Percentiles rank a stretch among this genome's conserved stretches.
phyloP scores from a whole-genome alignment of 805 yeast genomes.

The Candida schatavii region DNA sequence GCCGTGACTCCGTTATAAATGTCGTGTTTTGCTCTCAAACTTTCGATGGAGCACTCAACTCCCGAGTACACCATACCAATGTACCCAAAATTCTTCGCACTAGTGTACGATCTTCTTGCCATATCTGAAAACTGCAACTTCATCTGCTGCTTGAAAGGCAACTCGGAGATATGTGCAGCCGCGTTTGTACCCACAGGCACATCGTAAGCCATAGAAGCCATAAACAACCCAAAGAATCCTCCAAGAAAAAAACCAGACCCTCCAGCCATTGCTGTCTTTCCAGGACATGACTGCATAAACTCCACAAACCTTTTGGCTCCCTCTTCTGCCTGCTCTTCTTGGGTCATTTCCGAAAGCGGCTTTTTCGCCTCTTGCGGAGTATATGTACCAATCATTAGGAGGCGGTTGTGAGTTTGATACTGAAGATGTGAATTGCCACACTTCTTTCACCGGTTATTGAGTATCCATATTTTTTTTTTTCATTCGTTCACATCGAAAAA shows the following conservation, averaged over 20 bases:
- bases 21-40: slow-evolving; percentile 85
- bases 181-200: slow-evolving; percentile 64
- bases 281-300: slow-evolving; percentile 92
- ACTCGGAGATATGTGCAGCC: slow-evolving; percentile 63
- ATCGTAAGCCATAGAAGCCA: slow-evolving; percentile 84
- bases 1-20: slow-evolving; percentile 88
- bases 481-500: too few species aligned
- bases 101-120: slow-evolving; percentile 82
- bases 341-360: slow-evolving; percentile 69
- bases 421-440: too few species aligned
- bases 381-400: slow-evolving; percentile 43
- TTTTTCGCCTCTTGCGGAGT: slow-evolving; percentile 37
- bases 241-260: slow-evolving; percentile 93
- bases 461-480: too few species aligned
- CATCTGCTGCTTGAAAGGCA: slow-evolving; percentile 92
- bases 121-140: slow-evolving; percentile 86
- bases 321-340: slow-evolving; percentile 88
- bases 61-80: slow-evolving; percentile 91
- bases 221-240: slow-evolving; percentile 92
- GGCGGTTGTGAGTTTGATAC: too few species aligned
- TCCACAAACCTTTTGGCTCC: slow-evolving; percentile 83
- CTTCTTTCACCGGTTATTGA: too few species aligned
- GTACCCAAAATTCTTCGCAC: slow-evolving; percentile 92
- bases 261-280: slow-evolving; percentile 87
- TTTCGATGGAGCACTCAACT: slow-evolving; percentile 86